A percentile compares a stretch with the other conserved stretches of the same genome.
These are phyloP conservation scores for Onygenales sp. DNA, from an alignment of 2,329 filamentous ascomycete genomes.

Conservation along the genomic window DNA sequence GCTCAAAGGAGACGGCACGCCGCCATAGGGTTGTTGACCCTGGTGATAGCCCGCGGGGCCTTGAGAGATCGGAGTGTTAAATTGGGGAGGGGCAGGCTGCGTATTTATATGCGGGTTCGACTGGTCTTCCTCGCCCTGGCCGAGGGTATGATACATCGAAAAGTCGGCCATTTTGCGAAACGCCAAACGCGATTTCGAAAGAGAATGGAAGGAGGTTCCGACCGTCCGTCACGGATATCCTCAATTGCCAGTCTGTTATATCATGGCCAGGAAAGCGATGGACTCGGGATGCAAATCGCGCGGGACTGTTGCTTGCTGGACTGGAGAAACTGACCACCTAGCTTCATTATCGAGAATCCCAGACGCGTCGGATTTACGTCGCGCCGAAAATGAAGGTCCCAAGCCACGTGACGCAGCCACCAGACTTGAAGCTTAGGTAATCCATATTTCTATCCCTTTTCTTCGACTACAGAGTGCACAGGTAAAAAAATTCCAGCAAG, in stretches of 20 bases:
- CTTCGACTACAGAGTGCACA: too few relatives aligned
- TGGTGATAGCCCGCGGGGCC: slow-evolving; percentile 21
- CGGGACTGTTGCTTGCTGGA: background rate
- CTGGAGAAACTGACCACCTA: slow-evolving; percentile 4
- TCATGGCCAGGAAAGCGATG: slow-evolving; percentile 4
- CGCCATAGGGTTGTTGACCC: slow-evolving; percentile 6
- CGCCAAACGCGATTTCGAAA: background rate
- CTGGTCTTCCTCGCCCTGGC: slow-evolving; percentile 40
- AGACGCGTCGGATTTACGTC: background rate
- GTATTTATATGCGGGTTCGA: slow-evolving; percentile 43
- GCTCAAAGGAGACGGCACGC: slow-evolving; percentile 15
- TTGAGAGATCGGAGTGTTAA: slow-evolving; percentile 33
- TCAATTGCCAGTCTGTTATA: slow-evolving; percentile 6
- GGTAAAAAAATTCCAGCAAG: too few relatives aligned
- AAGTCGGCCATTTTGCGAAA: slow-evolving; percentile 31
- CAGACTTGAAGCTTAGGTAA: too few relatives aligned
- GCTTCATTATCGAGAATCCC: background rate
- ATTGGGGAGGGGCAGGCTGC: slow-evolving; percentile 46
- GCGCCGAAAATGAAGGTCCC: background rate
- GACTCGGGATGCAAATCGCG: background rate
- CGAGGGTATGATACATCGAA: slow-evolving; percentile 31
- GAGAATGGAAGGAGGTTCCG: background rate
- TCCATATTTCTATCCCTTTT: too few relatives aligned
- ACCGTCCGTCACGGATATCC: slow-evolving; percentile 3
- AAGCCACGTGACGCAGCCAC: too few relatives aligned